phyloP scores from a whole-genome alignment of 768 basidiomycete species.

The Tephrocybe sp. region DNA sequence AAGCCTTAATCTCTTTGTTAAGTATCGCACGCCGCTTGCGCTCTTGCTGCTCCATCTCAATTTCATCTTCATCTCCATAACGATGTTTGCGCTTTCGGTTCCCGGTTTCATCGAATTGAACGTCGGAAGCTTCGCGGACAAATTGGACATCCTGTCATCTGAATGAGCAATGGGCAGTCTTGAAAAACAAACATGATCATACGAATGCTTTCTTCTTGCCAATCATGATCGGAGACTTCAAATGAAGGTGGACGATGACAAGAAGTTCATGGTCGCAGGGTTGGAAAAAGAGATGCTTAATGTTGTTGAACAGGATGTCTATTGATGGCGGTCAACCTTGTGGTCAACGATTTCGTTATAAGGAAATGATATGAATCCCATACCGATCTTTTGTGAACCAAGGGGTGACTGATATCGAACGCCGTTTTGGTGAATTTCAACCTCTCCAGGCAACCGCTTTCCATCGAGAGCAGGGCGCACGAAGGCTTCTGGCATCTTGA shows the following conservation, averaged over 20 bases:
- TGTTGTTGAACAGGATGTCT: constrained; percentile 96
- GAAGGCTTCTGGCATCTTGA: constrained; percentile 88
- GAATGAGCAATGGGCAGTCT: constrained; percentile 3
- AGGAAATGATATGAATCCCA: too few relatives aligned
- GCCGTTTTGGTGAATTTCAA: constrained; percentile 98
- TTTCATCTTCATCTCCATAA: constrained; percentile 98
- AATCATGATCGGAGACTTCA: constrained; percentile 96
- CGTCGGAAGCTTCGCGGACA: constrained; percentile 95
- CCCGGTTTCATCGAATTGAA: constrained; percentile 99
- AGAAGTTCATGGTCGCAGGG: constrained; percentile 96
- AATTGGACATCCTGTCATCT: constrained; percentile 87
- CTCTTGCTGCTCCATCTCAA: constrained; percentile 98
- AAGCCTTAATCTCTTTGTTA: constrained; percentile 93
- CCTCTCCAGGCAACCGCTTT: constrained; percentile 94
- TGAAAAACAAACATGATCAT: constrained; percentile 21
- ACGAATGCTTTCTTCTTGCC: constrained; percentile 98
- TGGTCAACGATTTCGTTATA: too few relatives aligned
- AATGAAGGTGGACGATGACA: constrained; percentile 90
- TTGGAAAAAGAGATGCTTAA: constrained; percentile 99
- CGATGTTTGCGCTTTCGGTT: constrained; percentile 96
- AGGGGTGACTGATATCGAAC: constrained; percentile 86
- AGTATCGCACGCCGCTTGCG: constrained; percentile 83
- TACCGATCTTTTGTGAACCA: constrained; percentile 89
- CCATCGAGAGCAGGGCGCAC: constrained; percentile 93
- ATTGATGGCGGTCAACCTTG: constrained; percentile 4